Conservation (phyloP, 805 yeast genomes). For the Metschnikowia cerradonensis region DNA sequence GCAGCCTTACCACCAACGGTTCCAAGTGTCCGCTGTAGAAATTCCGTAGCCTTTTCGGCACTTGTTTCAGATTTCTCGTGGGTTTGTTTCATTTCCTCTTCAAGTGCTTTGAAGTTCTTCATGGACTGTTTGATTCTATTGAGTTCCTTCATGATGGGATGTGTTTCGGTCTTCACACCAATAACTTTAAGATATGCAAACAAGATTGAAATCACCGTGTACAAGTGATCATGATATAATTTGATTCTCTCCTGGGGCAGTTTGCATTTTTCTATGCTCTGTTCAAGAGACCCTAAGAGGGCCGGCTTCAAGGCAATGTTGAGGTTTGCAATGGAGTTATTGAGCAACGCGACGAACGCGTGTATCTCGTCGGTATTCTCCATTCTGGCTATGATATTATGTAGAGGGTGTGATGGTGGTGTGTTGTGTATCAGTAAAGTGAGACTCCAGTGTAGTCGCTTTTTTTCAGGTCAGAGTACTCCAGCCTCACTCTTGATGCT, state of each 20-base stretch:
- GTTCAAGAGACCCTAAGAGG: conserved; percentile 38
- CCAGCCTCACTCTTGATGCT: conserved; percentile 6
- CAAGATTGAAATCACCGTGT: conserved; percentile 52
- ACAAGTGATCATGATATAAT: conserved; percentile 41
- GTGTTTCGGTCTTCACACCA: conserved; percentile 55
- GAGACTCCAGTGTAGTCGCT: not conserved
- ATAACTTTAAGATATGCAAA: conserved; percentile 56
- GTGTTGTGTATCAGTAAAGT: not conserved
- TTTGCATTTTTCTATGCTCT: conserved; percentile 24
- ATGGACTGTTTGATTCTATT: conserved; percentile 65
- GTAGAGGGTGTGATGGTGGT: not conserved
- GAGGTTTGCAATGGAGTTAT: conserved; percentile 33
- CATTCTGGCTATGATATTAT: conserved; percentile 26
- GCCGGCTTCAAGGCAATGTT: conserved; percentile 33
- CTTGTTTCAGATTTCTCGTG: conserved; percentile 20
- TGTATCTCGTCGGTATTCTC: conserved; percentile 43
- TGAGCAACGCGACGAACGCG: conserved; percentile 36
- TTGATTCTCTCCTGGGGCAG: conserved; percentile 24
- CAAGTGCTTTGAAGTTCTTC: conserved; percentile 48
- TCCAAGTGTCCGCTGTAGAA: conserved; percentile 45
- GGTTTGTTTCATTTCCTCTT: conserved; percentile 18
- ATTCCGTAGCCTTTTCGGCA: conserved; percentile 39
- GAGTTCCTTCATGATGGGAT: conserved; percentile 65
- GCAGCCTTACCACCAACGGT: conserved; percentile 30
- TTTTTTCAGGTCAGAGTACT: not conserved